Conservation (phyloP, 2,329 filamentous ascomycete species). For the Acrocalymma vagum region DNA sequence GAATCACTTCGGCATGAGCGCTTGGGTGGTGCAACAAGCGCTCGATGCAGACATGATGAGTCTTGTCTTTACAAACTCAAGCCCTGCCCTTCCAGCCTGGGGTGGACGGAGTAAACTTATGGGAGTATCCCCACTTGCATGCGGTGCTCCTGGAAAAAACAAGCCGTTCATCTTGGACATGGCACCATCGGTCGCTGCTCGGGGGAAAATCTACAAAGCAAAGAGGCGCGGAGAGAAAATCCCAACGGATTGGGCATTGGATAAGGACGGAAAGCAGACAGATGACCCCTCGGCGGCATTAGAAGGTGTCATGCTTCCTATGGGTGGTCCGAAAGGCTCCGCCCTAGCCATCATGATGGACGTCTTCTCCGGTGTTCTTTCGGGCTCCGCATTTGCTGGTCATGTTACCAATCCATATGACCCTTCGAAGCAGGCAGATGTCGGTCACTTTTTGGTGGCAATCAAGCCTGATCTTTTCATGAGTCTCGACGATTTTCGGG, state of each 20-base stretch:
- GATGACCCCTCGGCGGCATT: constrained; percentile 76
- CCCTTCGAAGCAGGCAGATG: constrained; percentile 71
- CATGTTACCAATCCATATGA: constrained; percentile 81
- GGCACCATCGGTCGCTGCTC: constrained; percentile 73
- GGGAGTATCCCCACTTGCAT: constrained; percentile 77
- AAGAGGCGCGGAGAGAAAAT: constrained; percentile 73
- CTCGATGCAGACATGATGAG: constrained; percentile 72
- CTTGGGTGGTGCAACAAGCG: constrained; percentile 81
- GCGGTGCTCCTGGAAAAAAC: constrained; percentile 71
- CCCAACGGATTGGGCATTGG: constrained; percentile 76
- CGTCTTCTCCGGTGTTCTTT: constrained; percentile 81
- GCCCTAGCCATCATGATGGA: constrained; percentile 87
- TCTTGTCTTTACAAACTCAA: constrained; percentile 67
- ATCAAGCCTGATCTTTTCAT: constrained; percentile 81
- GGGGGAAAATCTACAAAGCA: constrained; percentile 77
- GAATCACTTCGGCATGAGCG: constrained; percentile 86
- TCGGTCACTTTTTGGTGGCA: constrained; percentile 72
- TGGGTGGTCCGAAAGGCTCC: constrained; percentile 85
- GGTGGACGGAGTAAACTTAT: constrained; percentile 74
- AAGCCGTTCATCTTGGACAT: constrained; percentile 76
- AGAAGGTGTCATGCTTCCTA: constrained; percentile 78
- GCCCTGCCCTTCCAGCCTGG: constrained; percentile 75
- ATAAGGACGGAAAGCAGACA: constrained; percentile 71
- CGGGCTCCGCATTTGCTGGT: constrained; percentile 80
- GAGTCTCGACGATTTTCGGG: constrained; percentile 72